Conservation (phyloP, 768 basidiomycete genomes). For the Gyrodon lividus region DNA sequence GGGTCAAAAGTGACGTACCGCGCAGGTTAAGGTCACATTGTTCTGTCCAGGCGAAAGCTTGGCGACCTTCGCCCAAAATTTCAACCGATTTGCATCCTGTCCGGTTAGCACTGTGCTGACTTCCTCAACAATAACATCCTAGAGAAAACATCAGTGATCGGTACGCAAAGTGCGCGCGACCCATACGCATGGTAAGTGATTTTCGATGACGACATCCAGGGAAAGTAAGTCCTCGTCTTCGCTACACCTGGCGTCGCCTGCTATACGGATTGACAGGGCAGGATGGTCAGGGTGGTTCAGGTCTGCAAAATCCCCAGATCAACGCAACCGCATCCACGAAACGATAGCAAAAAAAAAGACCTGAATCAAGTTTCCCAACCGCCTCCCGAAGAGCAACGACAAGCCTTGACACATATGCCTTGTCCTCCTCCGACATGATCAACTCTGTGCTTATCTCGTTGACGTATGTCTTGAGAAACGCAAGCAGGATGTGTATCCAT, state of each 20-base stretch:
- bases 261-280: conserved; percentile 52
- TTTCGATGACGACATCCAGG: conserved; percentile 59
- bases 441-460: conserved; percentile 53
- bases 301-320: conserved; percentile 44
- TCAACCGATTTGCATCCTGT: conserved; percentile 59
- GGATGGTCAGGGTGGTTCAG: conserved; percentile 69
- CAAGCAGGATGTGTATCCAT: conserved; percentile 77
- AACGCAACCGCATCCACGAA: conserved; percentile 6
- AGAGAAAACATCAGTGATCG: conserved; percentile 8
- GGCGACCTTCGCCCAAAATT: conserved; percentile 45
- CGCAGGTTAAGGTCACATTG: conserved; percentile 59
- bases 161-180: neutral
- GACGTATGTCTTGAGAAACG: conserved; percentile 71
- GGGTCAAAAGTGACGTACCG: conserved; percentile 48
- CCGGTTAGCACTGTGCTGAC: conserved; percentile 61
- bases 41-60: conserved; percentile 60
- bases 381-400: conserved; percentile 48
- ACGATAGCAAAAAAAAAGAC: conserved; percentile 34
- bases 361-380: conserved; percentile 52
- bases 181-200: conserved; percentile 75
- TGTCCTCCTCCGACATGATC: conserved; percentile 51
- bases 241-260: conserved; percentile 46
- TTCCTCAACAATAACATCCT: conserved; percentile 65
- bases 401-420: conserved; percentile 51
- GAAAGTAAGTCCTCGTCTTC: conserved; percentile 66